phyloP scores from a whole-genome alignment of 2,329 filamentous ascomycete species.

The Tolypocladium paradoxum region DNA sequence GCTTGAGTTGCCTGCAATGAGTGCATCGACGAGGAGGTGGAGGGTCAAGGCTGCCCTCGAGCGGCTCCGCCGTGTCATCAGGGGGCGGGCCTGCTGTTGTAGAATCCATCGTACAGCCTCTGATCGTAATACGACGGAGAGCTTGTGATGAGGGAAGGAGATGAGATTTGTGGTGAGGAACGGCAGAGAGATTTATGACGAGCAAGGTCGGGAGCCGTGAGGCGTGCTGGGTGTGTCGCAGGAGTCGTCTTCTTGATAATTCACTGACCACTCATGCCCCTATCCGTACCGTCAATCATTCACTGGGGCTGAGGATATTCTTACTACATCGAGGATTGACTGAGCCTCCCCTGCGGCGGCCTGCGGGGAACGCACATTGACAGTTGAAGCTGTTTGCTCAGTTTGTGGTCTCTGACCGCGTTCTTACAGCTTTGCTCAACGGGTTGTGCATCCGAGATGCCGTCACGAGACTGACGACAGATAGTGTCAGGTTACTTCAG shows the following conservation, averaged over 20 bases:
- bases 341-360: too few relatives aligned
- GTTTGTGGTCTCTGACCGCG: neutral
- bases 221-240: neutral
- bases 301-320: neutral
- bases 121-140: neutral
- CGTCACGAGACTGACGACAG: neutral
- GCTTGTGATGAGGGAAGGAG: neutral
- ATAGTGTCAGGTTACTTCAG: neutral
- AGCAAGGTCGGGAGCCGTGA: neutral
- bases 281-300: too few relatives aligned
- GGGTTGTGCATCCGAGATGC: neutral
- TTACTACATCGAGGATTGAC: neutral
- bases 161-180: too few relatives aligned
- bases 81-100: neutral
- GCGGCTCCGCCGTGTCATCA: neutral
- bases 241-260: too few relatives aligned
- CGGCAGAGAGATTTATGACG: too few relatives aligned
- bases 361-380: neutral
- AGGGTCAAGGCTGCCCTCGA: neutral
- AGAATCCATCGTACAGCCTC: neutral
- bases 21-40: neutral
- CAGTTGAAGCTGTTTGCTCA: neutral
- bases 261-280: too few relatives aligned
- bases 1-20: neutral
- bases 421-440: too few relatives aligned